Percentiles rank a stretch among this genome's conserved stretches.
Evolutionary conservation across 2,329 filamentous ascomycete species (phyloP).

Genomic region (Penicillium sp.): DNA sequence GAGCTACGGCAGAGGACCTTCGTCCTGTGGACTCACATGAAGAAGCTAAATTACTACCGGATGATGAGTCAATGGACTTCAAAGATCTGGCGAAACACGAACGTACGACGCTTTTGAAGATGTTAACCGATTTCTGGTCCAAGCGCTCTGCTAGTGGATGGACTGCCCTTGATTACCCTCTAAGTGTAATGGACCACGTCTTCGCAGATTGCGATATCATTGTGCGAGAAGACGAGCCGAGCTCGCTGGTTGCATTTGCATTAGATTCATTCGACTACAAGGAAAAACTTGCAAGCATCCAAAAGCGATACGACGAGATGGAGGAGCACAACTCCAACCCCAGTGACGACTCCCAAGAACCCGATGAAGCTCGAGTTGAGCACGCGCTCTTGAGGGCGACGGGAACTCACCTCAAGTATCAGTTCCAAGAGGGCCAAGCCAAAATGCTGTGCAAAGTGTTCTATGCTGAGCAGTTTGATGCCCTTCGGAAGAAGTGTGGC

Average conservation of each 20-base stretch:
- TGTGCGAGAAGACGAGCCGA: conserved; percentile 94
- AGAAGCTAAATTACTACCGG: conserved; percentile 50
- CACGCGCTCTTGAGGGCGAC: conserved; percentile 78
- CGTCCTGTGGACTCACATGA: conserved; percentile 57
- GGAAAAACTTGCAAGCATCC: conserved; percentile 64
- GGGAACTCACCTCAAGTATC: conserved; percentile 92
- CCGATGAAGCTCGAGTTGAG: conserved; percentile 72
- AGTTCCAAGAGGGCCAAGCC: conserved; percentile 89
- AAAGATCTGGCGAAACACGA: conserved; percentile 87
- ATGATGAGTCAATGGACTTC: conserved; percentile 56
- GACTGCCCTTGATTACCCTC: conserved; percentile 86
- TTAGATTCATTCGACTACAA: conserved; percentile 85
- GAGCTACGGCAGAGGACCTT: conserved; percentile 66
- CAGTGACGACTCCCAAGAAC: conserved; percentile 39
- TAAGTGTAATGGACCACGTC: conserved; percentile 84
- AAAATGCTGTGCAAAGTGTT: conserved; percentile 98
- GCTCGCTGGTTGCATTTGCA: conserved; percentile 90
- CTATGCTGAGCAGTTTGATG: conserved; percentile 97
- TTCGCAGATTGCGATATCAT: conserved; percentile 97
- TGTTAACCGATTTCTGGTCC: conserved; percentile 97
- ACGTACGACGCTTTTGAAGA: conserved; percentile 88
- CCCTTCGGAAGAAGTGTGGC: conserved; percentile 85
- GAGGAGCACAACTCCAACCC: conserved; percentile 26
- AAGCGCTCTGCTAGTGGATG: conserved; percentile 95
- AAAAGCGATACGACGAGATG: conserved; percentile 34